Base-by-base conservation (phyloP, 73 alveolate genomes). In the Paraurostyla sp. region DNA sequence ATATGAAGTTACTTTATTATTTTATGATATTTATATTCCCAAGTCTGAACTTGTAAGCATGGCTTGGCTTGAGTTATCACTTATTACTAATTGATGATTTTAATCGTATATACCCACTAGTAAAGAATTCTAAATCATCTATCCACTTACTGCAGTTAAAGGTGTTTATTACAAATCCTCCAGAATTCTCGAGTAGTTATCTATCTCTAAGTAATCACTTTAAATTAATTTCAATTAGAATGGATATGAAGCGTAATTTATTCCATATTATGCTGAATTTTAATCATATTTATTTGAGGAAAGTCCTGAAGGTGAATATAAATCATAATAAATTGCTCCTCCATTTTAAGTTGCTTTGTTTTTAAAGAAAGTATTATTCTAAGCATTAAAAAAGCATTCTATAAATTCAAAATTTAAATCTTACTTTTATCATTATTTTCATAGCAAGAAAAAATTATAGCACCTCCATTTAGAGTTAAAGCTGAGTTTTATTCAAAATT, bases 261-360 rank as follows among this genome's bases (percentile, higher is more conserved):
- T 38, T 69, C 83, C 83, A 69, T 69, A 69, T 23, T 4, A 2
- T n/a, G 83, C 83, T 6, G 30, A n/a, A 25, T 69, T 69, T 35
- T 43, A 3, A 13, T 4, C 6, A 27, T 7, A 69, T 36, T 11
- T 13, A 36, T 69, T 69, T 41, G 32, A 3, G 27, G 2, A 2
- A 23, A 69, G 27, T 35, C 35, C 9, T 6, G 2, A 36, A 7
- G 83, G 83, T 41, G 27, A 9, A 69, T 32, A 69, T 11, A 69
- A 69, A 38, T 69, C 83, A 69, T 69, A 69, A 25, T 69, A 69
- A 35, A 69, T 40, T 9, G 83, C 83, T 40, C 83, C 83, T n/a
- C 83, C 83, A n/a, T n/a, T n/a, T n/a, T n/a, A n/a, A n/a, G n/a
- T n/a, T n/a, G n/a, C n/a, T n/a, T n/a, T n/a, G n/a, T n/a, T n/a